phyloP scores from a whole-genome alignment of 2,329 filamentous ascomycete genomes.

The Leptographium galeiforme region DNA sequence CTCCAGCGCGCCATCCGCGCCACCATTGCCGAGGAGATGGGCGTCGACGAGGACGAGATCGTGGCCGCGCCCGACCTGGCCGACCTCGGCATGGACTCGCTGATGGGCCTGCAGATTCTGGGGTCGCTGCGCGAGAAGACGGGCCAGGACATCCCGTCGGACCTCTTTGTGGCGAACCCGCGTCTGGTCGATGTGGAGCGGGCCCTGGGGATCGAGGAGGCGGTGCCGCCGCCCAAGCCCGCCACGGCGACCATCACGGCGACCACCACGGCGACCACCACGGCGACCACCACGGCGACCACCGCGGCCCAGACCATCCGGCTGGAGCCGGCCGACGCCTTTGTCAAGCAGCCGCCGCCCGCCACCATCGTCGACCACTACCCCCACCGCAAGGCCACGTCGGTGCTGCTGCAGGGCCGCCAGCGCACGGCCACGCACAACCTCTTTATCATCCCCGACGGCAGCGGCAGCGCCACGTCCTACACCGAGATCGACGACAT shows the following conservation, averaged over 20 bases:
- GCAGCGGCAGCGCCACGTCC: slow-evolving; percentile 49
- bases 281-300: too few species aligned
- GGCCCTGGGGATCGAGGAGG: slow-evolving; percentile 40
- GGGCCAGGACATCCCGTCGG: slow-evolving; percentile 38
- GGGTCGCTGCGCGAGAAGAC: slow-evolving; percentile 41
- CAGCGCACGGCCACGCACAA: slow-evolving; percentile 31
- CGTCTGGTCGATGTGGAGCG: slow-evolving; percentile 53
- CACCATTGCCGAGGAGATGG: slow-evolving; percentile 59
- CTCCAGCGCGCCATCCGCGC: slow-evolving; percentile 43
- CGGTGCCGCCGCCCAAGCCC: slow-evolving; percentile 16
- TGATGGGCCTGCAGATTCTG: slow-evolving; percentile 43
- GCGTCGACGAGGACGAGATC: slow-evolving; percentile 53
- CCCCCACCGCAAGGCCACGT: slow-evolving; percentile 36
- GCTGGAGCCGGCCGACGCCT: slow-evolving; percentile 20
- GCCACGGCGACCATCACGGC: not conserved
- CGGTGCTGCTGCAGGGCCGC: slow-evolving; percentile 35
- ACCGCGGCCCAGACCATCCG: slow-evolving; percentile 18
- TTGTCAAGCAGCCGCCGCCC: slow-evolving; percentile 27
- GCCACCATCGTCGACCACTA: slow-evolving; percentile 26
- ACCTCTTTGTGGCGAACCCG: slow-evolving; percentile 47
- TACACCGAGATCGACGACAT: slow-evolving; percentile 48
- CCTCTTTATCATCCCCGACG: slow-evolving; percentile 42
- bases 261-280: slow-evolving; percentile 14
- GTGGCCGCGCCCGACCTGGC: slow-evolving; percentile 38
- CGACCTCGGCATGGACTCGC: slow-evolving; percentile 45